Base-by-base conservation (phyloP, 495 filamentous ascomycete genomes). In the Aspergillus nanangensis region DNA sequence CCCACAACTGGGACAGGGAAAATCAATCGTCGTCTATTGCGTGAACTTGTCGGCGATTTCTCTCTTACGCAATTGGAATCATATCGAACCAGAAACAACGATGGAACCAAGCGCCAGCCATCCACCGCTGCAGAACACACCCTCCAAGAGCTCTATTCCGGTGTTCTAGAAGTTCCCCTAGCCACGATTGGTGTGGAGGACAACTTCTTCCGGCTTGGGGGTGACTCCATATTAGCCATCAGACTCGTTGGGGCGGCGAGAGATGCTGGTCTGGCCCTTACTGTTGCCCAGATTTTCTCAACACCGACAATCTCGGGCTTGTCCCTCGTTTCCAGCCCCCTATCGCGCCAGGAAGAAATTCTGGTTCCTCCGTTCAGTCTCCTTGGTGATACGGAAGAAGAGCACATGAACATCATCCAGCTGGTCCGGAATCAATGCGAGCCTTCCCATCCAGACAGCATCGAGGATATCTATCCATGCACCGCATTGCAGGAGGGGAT, bases 401-500 rank as follows among this genome's bases (percentile, higher is more conserved):
- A n/a, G n/a, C n/a, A n/a, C n/a, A n/a, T n/a, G n/a, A n/a, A n/a
- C n/a, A n/a, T n/a, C n/a, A n/a, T n/a, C n/a, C n/a, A n/a, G n/a
- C n/a, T n/a, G n/a, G n/a, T n/a, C n/a, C n/a, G n/a, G n/a, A n/a
- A n/a, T n/a, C n/a, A n/a, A n/a, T n/a, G n/a, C n/a, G n/a, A n/a
- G n/a, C n/a, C n/a, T n/a, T n/a, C n/a, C n/a, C n/a, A n/a, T n/a
- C n/a, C n/a, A n/a, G n/a, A n/a, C n/a, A n/a, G n/a, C n/a, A n/a
- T n/a, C 21, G 15, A 43, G 27, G 57, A 60, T 34, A 56, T n/a
- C n/a, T n/a, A n/a, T n/a, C n/a, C n/a, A n/a, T n/a, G n/a, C n/a
- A n/a, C n/a, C n/a, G n/a, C n/a, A 2, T 53, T 80, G 0, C 79
- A 83, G 50, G 47, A 80, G 44, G 77, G 71, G 15, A 63, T 81